Evolutionary conservation across 202 grass and related monocot species (phyloP).

Genomic region (Carex arenaria): DNA sequence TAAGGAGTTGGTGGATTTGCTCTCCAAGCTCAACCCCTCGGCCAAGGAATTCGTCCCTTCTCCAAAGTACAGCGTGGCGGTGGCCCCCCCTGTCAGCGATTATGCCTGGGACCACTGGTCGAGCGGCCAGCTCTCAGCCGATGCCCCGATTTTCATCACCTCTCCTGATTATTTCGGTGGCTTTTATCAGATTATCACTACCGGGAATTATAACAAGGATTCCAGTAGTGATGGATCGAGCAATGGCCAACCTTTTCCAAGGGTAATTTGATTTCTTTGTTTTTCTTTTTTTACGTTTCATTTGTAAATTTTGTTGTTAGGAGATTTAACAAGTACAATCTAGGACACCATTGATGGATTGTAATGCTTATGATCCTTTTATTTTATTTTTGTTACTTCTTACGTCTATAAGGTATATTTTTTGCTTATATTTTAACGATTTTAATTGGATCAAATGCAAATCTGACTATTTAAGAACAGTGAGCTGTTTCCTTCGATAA

Average conservation of each 20-base stretch:
- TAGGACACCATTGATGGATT: not conserved
- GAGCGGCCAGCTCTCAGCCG: conserved; percentile 46
- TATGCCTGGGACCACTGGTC: conserved; percentile 33
- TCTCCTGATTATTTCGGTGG: conserved; percentile 38
- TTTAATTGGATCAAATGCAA: not conserved
- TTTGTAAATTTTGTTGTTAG: not conserved
- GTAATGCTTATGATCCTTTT: not conserved
- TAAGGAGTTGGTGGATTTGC: conserved; percentile 76
- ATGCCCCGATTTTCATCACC: conserved; percentile 66
- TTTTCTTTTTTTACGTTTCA: not conserved
- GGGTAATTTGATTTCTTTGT: conserved; percentile 32
- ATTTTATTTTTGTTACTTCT: not conserved
- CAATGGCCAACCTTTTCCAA: conserved; percentile 43
- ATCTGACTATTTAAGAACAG: conserved; percentile 8
- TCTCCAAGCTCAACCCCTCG: conserved; percentile 87
- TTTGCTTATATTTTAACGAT: not conserved
- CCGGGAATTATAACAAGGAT: conserved; percentile 36
- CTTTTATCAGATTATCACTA: conserved; percentile 31
- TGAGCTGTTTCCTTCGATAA: not conserved
- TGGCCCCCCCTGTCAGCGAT: not conserved
- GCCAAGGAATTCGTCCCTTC: conserved; percentile 94
- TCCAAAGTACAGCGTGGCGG: not conserved
- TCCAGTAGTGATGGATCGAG: conserved; percentile 38
- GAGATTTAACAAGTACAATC: not conserved
- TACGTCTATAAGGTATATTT: not conserved